Percentiles rank a stretch among this genome's conserved stretches.
These are phyloP conservation scores for Omphalotus guepiniiformis DNA, from an alignment of 768 basidiomycete species.

Conservation along the genomic window DNA sequence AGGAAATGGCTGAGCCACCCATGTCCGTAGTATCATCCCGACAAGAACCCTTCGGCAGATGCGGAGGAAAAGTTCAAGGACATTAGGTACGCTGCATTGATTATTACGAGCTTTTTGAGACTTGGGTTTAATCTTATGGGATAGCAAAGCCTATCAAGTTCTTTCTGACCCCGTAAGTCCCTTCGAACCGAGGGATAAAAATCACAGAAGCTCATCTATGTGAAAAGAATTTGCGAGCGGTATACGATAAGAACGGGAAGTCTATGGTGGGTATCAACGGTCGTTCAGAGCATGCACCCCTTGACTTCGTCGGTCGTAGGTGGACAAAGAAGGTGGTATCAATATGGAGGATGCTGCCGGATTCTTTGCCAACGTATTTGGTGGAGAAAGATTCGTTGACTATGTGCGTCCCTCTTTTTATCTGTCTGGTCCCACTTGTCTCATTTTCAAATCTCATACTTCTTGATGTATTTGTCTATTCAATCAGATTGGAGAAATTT, in stretches of 20 bases:
- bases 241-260: constrained; percentile 96
- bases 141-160: constrained; percentile 93
- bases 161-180: constrained; percentile 72
- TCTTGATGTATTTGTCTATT: too few relatives aligned
- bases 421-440: neutral
- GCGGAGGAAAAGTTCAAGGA: constrained; percentile 98
- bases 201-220: neutral
- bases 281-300: neutral
- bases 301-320: constrained; percentile 28
- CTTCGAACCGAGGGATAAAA: constrained; percentile 3
- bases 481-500: constrained; percentile 92
- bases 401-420: constrained; percentile 54
- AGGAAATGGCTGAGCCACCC: constrained; percentile 1
- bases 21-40: constrained; percentile 75
- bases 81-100: constrained; percentile 59
- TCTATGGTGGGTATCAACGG: constrained; percentile 59
- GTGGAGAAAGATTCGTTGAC: constrained; percentile 87
- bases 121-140: neutral
- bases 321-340: constrained; percentile 72
- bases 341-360: constrained; percentile 90
- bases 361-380: constrained; percentile 95
- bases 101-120: neutral
- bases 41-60: constrained; percentile 90
- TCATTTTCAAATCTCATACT: neutral
- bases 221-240: constrained; percentile 68